Conservation (phyloP, 108 stramenopile species). For the Pseudonitzschia multistriata region DNA sequence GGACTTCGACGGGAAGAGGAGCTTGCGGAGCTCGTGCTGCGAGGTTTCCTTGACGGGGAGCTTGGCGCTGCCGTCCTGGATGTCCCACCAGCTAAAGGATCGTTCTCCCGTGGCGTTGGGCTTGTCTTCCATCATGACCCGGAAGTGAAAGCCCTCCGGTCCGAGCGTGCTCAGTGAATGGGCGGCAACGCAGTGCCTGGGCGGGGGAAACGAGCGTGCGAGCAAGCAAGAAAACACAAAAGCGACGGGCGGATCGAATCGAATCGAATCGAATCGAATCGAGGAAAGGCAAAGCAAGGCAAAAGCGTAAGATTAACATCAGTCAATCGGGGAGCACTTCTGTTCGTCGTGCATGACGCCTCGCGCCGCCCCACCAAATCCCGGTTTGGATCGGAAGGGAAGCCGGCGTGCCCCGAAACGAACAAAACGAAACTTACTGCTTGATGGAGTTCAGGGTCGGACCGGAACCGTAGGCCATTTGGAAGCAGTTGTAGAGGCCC, state of each 20-base stretch:
- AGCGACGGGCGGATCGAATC: neutral
- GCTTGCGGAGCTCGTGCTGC: conserved; percentile 50
- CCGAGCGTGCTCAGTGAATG: conserved; percentile 54
- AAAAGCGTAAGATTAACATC: too few relatives aligned
- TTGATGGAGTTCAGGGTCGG: conserved; percentile 67
- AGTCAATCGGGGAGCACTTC: too few relatives aligned
- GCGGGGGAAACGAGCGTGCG: too few relatives aligned
- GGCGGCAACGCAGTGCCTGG: conserved; percentile 59
- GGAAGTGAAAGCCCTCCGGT: conserved; percentile 80
- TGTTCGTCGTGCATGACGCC: too few relatives aligned
- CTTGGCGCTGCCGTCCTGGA: conserved; percentile 84
- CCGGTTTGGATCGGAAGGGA: too few relatives aligned
- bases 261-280: too few relatives aligned
- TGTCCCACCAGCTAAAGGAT: conserved; percentile 83
- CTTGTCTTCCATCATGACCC: conserved; percentile 84
- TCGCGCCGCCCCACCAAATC: too few relatives aligned
- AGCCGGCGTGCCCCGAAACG: neutral
- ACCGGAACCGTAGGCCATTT: conserved; percentile 58
- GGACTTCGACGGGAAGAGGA: conserved; percentile 52
- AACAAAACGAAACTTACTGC: conserved; percentile 56
- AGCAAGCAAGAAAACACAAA: neutral
- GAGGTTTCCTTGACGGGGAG: conserved; percentile 75
- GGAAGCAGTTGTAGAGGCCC: conserved; percentile 64
- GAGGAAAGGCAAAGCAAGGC: conserved; percentile 1
- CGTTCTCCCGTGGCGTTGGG: conserved; percentile 20